Evolutionary conservation across 2,329 filamentous ascomycete species (phyloP), one percentile per base, ranked within the genome.

Genomic region (Penicillium sp.): DNA sequence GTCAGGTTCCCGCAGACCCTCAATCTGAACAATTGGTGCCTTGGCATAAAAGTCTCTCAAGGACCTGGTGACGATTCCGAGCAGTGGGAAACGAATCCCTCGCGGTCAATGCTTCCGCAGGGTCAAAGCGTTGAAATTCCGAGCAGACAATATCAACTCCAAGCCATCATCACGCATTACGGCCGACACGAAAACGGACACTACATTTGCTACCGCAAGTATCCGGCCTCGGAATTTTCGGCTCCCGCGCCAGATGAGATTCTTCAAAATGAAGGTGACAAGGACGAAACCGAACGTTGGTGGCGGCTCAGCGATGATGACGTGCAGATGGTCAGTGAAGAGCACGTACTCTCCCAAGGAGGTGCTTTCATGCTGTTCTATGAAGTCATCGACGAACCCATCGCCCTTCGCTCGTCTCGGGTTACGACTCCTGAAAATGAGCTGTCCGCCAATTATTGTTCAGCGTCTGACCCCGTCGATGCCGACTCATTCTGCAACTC

Each of bases 351-450:
- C 42, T 78, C 77, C 2, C 86, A 95, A 59, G 84, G 84, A 0
- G 89, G 89, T 1, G 92, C 91, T 0, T 97, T 97, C 65, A 97
- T 99, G 92, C 79, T 97, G 1, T 97, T 97, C 68, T 99, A 97
- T 67, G 92, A 99, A 66, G 82, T 81, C 39, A 74, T 87, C 19
- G 82, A 86, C 4, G 43, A 44, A 5, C 31, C 35, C 2, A 30
- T 41, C 9, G 36, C 46, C 3, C 28, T 25, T 7, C 27, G 22
- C 9, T 19, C 31, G 8, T 44, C 50, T 10, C 22, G 33, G 10
- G 41, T n/a, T 35, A 18, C 34, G n/a, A 46, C 49, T 4, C 28
- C 43, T 8, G 50, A 52, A 27, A 19, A 45, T 11, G 39, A 37
- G 3, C 49, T 40, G 22, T 51, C 18, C 29, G 56, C 30, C 14